Base-by-base conservation (phyloP, 805 yeast genomes). In the Wickerhamiella alocasiicola region DNA sequence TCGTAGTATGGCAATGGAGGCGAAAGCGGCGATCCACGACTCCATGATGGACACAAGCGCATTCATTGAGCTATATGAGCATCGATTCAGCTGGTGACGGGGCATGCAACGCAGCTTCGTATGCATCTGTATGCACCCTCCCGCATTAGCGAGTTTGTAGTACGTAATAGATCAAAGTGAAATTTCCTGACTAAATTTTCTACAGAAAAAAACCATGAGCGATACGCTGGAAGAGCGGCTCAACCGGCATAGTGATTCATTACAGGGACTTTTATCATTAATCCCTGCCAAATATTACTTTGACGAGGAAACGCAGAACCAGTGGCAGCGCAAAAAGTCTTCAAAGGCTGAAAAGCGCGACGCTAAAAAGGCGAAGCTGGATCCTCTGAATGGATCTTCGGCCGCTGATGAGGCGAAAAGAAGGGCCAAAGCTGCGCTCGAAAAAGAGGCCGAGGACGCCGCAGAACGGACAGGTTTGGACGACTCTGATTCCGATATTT, bases 241-340 rank as follows among this genome's bases (percentile, higher is more conserved):
- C 20, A 46, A 46, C 31, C 52, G 54, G 44, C 63, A 60, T 43
- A 58, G 63, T 11, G 53, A 53, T 24, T 54, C 95, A 3, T 88
- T 88, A 58, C 83, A 82, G 56, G 94, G 96, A 18, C 65, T 88
- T 39, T 66, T 88, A 44, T 83, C 95, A 16, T 65, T 88, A 59
- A 87, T 88, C 44, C 96, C 97, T 3, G 94, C 96, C 2, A 84
- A 85, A 55, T 85, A 80, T 55, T 88, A 88, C 58, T 85, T 82
- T 57, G 95, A 87, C 58, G 95, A 81, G 29, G 88, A 82, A 44
- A 78, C 88, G 2, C 76, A 79, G 52, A 78, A 78, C 39, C 96
- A 88, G 61, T 87, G 96, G 96, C 77, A 78, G 51, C 79, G 78
- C 51, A 81, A 76, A 64, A 83, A 84, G 65, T 72, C 77, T 61